A percentile compares a stretch with the other conserved stretches of the same genome.
These are phyloP conservation scores for Aegilops sharonensis DNA, from an alignment of 176 grass and related monocot species.

Conservation along the genomic window DNA sequence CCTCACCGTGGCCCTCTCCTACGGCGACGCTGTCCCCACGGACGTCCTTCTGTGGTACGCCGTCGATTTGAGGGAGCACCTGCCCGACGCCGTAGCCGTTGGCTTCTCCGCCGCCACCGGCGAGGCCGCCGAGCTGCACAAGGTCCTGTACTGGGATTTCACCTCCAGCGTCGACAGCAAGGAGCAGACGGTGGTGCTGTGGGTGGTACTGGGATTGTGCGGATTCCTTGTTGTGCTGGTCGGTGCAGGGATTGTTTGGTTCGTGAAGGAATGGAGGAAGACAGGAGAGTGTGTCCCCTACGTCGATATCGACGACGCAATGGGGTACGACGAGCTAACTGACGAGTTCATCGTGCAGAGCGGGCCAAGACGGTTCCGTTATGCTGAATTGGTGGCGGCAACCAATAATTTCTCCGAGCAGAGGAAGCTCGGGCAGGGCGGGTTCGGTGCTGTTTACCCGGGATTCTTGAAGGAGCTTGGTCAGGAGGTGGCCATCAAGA, in stretches of 20 bases:
- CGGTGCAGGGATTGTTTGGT: slow-evolving; percentile 44
- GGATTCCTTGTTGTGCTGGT: slow-evolving; percentile 32
- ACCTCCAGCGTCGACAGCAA: slow-evolving; percentile 50
- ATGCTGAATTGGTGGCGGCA: slow-evolving; percentile 51
- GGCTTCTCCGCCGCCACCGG: slow-evolving; percentile 82
- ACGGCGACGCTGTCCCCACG: slow-evolving; percentile 33
- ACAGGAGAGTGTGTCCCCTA: slow-evolving; percentile 21
- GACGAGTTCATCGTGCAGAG: slow-evolving; percentile 56
- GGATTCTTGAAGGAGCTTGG: slow-evolving; percentile 53
- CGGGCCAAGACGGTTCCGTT: slow-evolving; percentile 55
- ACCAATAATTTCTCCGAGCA: slow-evolving; percentile 67
- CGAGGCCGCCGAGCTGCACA: slow-evolving; percentile 58
- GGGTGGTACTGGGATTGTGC: slow-evolving; percentile 37
- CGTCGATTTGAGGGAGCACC: slow-evolving; percentile 53
- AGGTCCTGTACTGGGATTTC: slow-evolving; percentile 78
- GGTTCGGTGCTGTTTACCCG: slow-evolving; percentile 73
- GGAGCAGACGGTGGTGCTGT: slow-evolving; percentile 36
- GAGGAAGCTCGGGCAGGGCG: slow-evolving; percentile 77
- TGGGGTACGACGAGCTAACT: slow-evolving; percentile 53
- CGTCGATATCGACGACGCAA: slow-evolving; percentile 33
- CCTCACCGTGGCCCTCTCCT: slow-evolving; percentile 72
- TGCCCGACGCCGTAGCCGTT: slow-evolving; percentile 53
- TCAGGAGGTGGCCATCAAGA: slow-evolving; percentile 74
- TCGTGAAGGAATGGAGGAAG: slow-evolving; percentile 51
- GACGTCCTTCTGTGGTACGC: slow-evolving; percentile 40